Base-by-base conservation (phyloP, 441 rosid genomes). In the Gossypium schwendimanii region DNA sequence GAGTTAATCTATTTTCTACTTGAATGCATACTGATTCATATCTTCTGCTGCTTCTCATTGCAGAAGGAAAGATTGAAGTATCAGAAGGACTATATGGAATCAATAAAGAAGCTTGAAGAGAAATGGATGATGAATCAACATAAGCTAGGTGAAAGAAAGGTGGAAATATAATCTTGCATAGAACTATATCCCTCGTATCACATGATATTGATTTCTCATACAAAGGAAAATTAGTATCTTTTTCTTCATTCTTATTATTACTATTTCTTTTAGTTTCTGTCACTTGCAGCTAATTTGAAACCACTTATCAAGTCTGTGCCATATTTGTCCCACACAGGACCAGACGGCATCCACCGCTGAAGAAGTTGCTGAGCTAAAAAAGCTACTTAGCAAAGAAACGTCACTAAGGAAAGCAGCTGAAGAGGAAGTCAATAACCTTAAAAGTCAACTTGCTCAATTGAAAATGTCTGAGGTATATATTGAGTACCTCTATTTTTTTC, bases 101-200 rank as follows among this genome's bases (percentile, higher is more conserved):
- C 99, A 24, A 88, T 96, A 81, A 92, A 89, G 86, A 92, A 92
- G 84, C 91, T 92, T 0, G 99, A 96, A 82, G 95, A 89, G 73
- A 91, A 91, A 70, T 88, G 93, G 95, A 74, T 73, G 50, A 80
- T 79, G 84, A 91, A 81, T 80, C 94, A 89, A 80, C 89, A 73
- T 80, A 91, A 84, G 84, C 86, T 82, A 66, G 79, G 72, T 72
- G 91, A 84, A 63, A 83, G 78, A 71, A 73, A 50, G 63, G 69
- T 60, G 87, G 83, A 73, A 81, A 87, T 87, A 96, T 91, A 77
- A 78, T 50, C 61, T 44, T 44, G 41, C 71, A 0, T 63, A 18
- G 64, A 66, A 58, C 31, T 66, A 4, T 49, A 49, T 41, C 15
- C 57, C 36, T 71, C 26, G 9, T 55, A 8, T 60, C n/a, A 8